Conservation (phyloP, 2,329 filamentous ascomycete genomes). For the Stemphylium vesicarium region DNA sequence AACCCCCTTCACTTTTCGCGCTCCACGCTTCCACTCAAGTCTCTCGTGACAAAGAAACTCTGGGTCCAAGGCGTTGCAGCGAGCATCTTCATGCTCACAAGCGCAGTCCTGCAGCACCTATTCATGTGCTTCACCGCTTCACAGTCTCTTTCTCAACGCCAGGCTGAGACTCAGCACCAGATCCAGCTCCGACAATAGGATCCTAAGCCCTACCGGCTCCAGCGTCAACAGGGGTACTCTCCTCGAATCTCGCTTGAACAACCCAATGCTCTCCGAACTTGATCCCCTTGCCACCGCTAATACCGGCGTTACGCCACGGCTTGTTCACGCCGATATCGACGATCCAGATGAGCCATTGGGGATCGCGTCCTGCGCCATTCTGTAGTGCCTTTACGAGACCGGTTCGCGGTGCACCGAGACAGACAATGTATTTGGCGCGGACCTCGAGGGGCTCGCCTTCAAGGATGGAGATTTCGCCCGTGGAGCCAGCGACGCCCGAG, state of each 20-base stretch:
- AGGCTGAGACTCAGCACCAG: neutral
- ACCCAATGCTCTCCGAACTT: conserved; percentile 91
- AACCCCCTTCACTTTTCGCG: no score
- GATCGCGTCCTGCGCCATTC: conserved; percentile 59
- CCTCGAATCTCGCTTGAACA: conserved; percentile 65
- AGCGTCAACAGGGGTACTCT: conserved; percentile 9
- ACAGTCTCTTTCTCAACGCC: neutral
- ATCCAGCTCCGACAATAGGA: neutral
- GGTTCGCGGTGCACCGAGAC: conserved; percentile 84
- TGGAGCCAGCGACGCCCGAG: conserved; percentile 82
- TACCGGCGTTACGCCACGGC: conserved; percentile 84
- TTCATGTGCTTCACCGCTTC: no score
- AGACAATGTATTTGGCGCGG: conserved; percentile 80
- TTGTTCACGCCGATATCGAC: conserved; percentile 86
- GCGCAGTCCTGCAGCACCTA: no score
- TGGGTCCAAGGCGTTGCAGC: no score
- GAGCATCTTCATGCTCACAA: no score
- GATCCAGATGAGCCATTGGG: conserved; percentile 78
- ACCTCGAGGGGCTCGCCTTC: conserved; percentile 83
- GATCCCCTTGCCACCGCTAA: conserved; percentile 80
- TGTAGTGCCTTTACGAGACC: conserved; percentile 81
- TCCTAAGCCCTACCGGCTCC: conserved; percentile 8
- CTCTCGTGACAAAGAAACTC: neutral
- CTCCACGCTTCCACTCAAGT: neutral
- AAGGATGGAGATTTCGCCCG: conserved; percentile 62